phyloP scores from a whole-genome alignment of 1,284 basidiomycete species.

The Sporisorium exsertum region DNA sequence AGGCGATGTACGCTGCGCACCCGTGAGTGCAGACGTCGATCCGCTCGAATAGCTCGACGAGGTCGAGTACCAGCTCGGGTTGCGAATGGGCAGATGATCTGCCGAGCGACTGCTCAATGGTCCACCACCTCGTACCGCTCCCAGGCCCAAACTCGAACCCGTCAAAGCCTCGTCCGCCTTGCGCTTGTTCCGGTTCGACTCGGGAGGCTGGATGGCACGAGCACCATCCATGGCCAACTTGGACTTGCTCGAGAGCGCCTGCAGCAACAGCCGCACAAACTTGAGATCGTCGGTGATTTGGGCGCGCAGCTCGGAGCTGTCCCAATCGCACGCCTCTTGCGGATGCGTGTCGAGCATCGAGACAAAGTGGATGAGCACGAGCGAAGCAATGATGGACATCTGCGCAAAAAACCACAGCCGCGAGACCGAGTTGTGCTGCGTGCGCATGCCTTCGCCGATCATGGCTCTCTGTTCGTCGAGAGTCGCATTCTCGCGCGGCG shows the following conservation, averaged over 20 bases:
- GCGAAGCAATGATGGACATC: conserved; percentile 54
- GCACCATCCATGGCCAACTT: conserved; percentile 55
- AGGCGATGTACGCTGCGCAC: conserved; percentile 28
- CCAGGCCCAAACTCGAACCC: conserved; percentile 12
- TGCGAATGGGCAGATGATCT: conserved; percentile 32
- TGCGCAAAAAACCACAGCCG: conserved; percentile 59
- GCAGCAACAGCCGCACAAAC: conserved; percentile 54
- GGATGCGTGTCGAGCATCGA: conserved; percentile 58
- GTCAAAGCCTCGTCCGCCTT: conserved; percentile 39
- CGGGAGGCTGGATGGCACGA: conserved; percentile 52
- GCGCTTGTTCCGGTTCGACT: conserved; percentile 40
- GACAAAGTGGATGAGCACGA: conserved; percentile 60
- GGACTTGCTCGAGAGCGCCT: conserved; percentile 54
- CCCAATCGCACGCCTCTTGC: conserved; percentile 50
- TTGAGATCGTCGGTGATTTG: conserved; percentile 62
- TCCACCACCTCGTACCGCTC: conserved; percentile 20
- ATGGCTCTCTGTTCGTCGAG: conserved; percentile 41
- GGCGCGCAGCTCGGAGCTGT: conserved; percentile 50
- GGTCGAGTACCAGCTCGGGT: conserved; percentile 40
- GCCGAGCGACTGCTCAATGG: conserved; percentile 36
- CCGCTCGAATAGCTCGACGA: conserved; percentile 40
- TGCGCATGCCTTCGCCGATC: conserved; percentile 47
- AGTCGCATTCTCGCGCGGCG: conserved; percentile 43
- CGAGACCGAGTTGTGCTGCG: conserved; percentile 45
- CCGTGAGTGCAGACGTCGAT: conserved; percentile 25